phyloP scores from a whole-genome alignment of 2,329 filamentous ascomycete genomes.

The Scytalidium sp. region DNA sequence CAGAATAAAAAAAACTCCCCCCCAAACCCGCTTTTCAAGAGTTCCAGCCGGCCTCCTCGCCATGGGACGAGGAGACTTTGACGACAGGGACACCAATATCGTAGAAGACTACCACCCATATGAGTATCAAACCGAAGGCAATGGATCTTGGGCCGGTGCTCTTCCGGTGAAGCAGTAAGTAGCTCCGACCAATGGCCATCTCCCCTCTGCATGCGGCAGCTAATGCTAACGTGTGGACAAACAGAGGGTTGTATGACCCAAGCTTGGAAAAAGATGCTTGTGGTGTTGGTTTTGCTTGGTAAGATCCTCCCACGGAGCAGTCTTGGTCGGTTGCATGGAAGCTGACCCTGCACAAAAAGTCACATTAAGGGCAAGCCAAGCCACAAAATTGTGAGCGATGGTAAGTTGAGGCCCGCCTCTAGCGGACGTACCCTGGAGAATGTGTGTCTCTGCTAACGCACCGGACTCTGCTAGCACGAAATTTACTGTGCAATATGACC shows the following conservation, averaged over 20 bases:
- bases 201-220: background rate
- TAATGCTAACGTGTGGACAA: slow-evolving; percentile 6
- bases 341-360: slow-evolving; percentile 43
- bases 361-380: slow-evolving; percentile 96
- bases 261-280: slow-evolving; percentile 98
- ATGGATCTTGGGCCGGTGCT: slow-evolving; percentile 86
- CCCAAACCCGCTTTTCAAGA: background rate
- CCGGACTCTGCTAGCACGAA: slow-evolving; percentile 60
- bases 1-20: no score
- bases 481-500: slow-evolving; percentile 99
- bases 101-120: slow-evolving; percentile 67
- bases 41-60: slow-evolving; percentile 41
- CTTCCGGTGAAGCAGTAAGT: slow-evolving; percentile 88
- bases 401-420: slow-evolving; percentile 44
- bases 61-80: slow-evolving; percentile 67
- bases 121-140: slow-evolving; percentile 85
- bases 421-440: slow-evolving; percentile 1
- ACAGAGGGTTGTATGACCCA: slow-evolving; percentile 86
- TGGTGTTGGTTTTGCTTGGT: slow-evolving; percentile 98
- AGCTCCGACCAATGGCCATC: background rate
- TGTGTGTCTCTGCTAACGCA: slow-evolving; percentile 27
- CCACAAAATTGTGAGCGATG: slow-evolving; percentile 99
- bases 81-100: slow-evolving; percentile 63
- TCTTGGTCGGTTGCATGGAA: background rate
- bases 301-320: slow-evolving; percentile 35